Evolutionary conservation across 352 stramenopile genomes (phyloP), one percentile per base, ranked within the genome.

Genomic region (Pythium sukuiense): DNA sequence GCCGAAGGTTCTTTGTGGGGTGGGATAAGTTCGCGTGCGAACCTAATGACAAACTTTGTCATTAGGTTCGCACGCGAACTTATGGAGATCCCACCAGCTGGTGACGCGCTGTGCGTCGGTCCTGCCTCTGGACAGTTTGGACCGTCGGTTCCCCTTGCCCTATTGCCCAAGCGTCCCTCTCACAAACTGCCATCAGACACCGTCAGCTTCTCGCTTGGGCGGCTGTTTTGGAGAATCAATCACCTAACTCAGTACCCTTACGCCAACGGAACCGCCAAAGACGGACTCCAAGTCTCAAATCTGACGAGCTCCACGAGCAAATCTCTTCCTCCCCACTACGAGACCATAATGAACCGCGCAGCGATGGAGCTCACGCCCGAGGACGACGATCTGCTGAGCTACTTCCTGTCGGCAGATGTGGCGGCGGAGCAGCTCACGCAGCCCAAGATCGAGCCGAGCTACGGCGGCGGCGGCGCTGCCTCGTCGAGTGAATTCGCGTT

Each of bases 341-440:
- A n/a, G 39, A 9, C n/a, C n/a, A 54, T 24, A 8, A 67, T 61
- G 59, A 55, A 65, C 58, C 54, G 50, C 14, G 39, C 63, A 54
- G 74, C 66, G 7, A 93, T 93, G 81, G 84, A 96, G 59, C 80
- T 96, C 46, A 88, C 83, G 59, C 80, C 83, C 7, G 87, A 96
- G 73, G 87, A 96, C 58, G 87, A 96, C 64, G 86, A 96, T 61
- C 70, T 96, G 54, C 74, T 96, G 29, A 93, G 84, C 74, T 96
- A 93, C 75, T 96, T 94, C 67, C 75, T 94, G 32, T 88, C 85
- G 13, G 83, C 81, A 9, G 84, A 93, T 65, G 84, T 95, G 12
- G 73, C 78, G 37, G 60, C 75, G 7, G 83, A 94, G 32, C 72
- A 89, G 30, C 71, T 81, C 30, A 76, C 72, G 26, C 58, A 79